Evolutionary conservation across 495 filamentous ascomycete genomes (phyloP), one percentile per base, ranked within the genome.

Genomic region (Clavariopsis aquatica): DNA sequence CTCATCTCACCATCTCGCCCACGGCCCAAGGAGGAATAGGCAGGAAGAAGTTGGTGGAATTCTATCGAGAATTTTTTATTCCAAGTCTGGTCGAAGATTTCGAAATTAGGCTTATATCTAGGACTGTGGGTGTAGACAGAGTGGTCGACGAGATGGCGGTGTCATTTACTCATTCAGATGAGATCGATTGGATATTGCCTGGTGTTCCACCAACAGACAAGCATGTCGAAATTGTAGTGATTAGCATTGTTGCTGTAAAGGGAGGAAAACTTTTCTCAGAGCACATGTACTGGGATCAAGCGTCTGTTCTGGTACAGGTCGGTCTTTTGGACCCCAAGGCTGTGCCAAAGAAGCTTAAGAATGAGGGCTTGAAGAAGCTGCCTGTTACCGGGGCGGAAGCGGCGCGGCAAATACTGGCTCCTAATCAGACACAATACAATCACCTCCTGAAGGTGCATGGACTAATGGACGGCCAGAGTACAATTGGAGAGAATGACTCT

Each of bases 231-330:
- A 66, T 77, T 24, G 60, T 68, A 6, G 20, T 76, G 29, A 74
- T 77, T 13, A 72, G 72, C 51, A 62, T 77, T 23, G 74, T 76
- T 2, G 69, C 63, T 31, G 65, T 76, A 5, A 62, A 71, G 10
- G 75, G 75, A 17, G 74, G 68, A 12, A 77, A 73, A 59, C 49
- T 77, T 53, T 66, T 69, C 20, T 72, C 73, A n/a, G 75, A 77
- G 56, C 72, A 75, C 57, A 65, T 77, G 31, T 77, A 77, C 56
- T 77, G 75, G 75, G 75, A 77, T 43, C 75, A 77, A 49, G 75
- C 74, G 10, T 69, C 72, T 10, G 71, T 75, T 23, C 62, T 75
- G 23, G 64, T 73, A 12, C 73, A 77, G 49, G 62, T 75, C n/a
- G 75, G 75, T 1, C 57, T 74, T 20, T 62, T 77, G 23, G 74